Evolutionary conservation across 306 rosid genomes (phyloP), one percentile per base, ranked within the genome.

Genomic region (Lathyrus aphaca): DNA sequence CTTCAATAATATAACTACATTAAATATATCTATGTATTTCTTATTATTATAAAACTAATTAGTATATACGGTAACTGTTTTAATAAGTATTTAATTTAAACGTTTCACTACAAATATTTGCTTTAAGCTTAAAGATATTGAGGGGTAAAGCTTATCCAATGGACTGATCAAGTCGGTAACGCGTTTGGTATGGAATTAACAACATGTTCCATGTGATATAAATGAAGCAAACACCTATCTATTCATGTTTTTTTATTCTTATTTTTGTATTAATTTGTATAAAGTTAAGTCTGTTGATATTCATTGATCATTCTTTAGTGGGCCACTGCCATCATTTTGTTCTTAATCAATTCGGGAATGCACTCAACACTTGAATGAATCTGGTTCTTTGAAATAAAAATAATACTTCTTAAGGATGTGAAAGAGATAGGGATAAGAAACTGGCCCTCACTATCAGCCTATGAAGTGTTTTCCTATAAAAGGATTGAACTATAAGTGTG

Each of bases 181-280:
- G 19, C 35, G 68, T 63, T 45, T 55, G 37, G 39, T 55, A 53
- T 64, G 53, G 72, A 43, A 44, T 70, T 64, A 55, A 64, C 55
- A 71, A 71, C 82, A 78, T 78, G 77, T 66, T 57, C 10, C 77
- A 78, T 72, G 77, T 72, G 78, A 48, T 66, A 46, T 37, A 72
- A 72, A 66, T 66, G 44, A 77, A 64, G 53, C 76, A 60, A 61
- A 18, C 74, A 70, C 53, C 32, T 6, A 49, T 23, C 39, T 35
- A 1, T 35, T 35, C 14, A 27, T 40, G 58, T 48, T 69, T 39
- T 23, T 19, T 42, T 1, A 9, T 40, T 13, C 5, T 43, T 50
- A 25, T 49, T 39, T 58, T 69, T 63, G 54, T 29, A 45, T 17
- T 69, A 19, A 59, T 18, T n/a, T n/a, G n/a, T 74, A 19, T 53